A percentile compares a stretch with the other conserved stretches of the same genome.
These are phyloP conservation scores for Turnera subulata DNA, from an alignment of 345 rosid genomes.

Conservation along the genomic window DNA sequence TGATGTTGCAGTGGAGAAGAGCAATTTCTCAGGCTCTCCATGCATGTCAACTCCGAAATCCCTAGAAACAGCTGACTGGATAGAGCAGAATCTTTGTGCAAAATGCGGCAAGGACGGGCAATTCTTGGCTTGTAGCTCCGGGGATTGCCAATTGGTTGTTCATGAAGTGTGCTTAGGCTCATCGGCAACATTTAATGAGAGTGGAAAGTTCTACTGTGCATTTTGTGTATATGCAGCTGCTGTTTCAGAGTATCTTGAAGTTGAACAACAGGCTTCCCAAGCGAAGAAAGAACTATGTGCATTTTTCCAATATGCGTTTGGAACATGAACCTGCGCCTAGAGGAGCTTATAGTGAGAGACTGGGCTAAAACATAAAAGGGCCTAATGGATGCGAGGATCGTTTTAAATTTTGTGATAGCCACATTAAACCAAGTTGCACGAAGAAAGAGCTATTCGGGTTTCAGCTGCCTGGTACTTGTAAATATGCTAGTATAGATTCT, in stretches of 20 bases:
- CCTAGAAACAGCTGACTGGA: slow-evolving; percentile 19
- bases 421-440: too few species aligned
- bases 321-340: slow-evolving; percentile 19
- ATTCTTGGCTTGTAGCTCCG: slow-evolving; percentile 39
- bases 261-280: slow-evolving; percentile 29
- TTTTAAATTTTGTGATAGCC: too few species aligned
- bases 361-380: too few species aligned
- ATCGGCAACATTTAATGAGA: slow-evolving; percentile 30
- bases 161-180: slow-evolving; percentile 49
- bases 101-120: slow-evolving; percentile 49
- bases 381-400: too few species aligned
- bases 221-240: slow-evolving; percentile 49
- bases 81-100: slow-evolving; percentile 40
- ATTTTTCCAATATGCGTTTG: slow-evolving; percentile 22
- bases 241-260: slow-evolving; percentile 39
- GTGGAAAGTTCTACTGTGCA: slow-evolving; percentile 44
- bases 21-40: slow-evolving; percentile 34
- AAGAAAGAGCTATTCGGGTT: too few species aligned
- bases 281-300: slow-evolving; percentile 38
- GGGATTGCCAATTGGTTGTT: slow-evolving; percentile 42
- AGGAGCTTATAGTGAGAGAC: too few species aligned
- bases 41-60: slow-evolving; percentile 16
- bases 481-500: too few species aligned
- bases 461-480: too few species aligned
- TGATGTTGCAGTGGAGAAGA: slow-evolving; percentile 33